phyloP scores from a whole-genome alignment of 208 protist genomes.

The Crithidia mellificae region DNA sequence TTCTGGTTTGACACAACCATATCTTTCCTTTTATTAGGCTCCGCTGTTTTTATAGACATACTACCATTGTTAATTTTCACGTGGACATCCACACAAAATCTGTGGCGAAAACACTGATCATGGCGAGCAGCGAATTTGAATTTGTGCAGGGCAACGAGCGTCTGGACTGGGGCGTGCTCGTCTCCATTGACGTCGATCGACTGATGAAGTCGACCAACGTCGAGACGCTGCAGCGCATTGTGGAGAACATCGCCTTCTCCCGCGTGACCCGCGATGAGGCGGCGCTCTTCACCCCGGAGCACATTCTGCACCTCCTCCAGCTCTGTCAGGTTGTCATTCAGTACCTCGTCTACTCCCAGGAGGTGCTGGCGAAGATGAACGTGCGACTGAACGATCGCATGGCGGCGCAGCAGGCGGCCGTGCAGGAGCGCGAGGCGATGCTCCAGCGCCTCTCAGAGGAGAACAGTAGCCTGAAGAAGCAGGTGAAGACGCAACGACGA shows the following conservation, averaged over 20 bases:
- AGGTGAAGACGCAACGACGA: slow-evolving; percentile 82
- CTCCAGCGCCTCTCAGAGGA: slow-evolving; percentile 58
- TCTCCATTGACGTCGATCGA: slow-evolving; percentile 82
- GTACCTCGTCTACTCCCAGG: slow-evolving; percentile 90
- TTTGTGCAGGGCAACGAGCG: slow-evolving; percentile 86
- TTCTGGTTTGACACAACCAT: no score
- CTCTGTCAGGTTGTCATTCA: slow-evolving; percentile 87
- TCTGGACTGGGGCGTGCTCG: slow-evolving; percentile 89
- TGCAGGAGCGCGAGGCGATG: slow-evolving; percentile 36
- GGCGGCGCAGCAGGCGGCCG: slow-evolving; percentile 44
- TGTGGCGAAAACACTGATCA: neutral
- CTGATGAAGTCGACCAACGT: slow-evolving; percentile 84
- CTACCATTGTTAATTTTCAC: no score
- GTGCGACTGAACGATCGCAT: slow-evolving; percentile 63
- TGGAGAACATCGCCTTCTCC: slow-evolving; percentile 90
- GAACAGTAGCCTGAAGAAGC: slow-evolving; percentile 65
- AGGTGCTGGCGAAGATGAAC: slow-evolving; percentile 85
- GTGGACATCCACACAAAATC: neutral
- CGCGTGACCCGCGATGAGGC: slow-evolving; percentile 86
- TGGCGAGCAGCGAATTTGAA: slow-evolving; percentile 51
- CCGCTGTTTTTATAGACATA: no score
- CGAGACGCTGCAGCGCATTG: slow-evolving; percentile 84
- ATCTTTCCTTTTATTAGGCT: no score
- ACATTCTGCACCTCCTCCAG: slow-evolving; percentile 85
- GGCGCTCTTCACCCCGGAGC: slow-evolving; percentile 80